Evolutionary conservation across 2,329 filamentous ascomycete species (phyloP), one percentile per base, ranked within the genome.

Genomic region (Xylariales sp.): DNA sequence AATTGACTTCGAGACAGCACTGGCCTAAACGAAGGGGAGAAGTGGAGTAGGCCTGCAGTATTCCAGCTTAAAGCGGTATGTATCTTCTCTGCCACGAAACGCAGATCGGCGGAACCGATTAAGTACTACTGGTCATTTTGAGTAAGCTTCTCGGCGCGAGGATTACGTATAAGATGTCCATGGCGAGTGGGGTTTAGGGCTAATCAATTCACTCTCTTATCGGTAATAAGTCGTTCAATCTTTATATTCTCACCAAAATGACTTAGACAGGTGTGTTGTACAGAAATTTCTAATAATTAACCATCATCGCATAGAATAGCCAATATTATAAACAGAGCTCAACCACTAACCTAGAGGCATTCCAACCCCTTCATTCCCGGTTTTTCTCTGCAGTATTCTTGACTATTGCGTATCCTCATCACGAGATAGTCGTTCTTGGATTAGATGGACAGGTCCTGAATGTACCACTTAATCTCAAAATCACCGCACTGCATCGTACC

Each of bases 1-100:
- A 75, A 82, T 89, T 39, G 81, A 87, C 70, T 74, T 89, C 16
- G 72, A 69, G 62, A 66, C 58, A 10, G 58, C 49, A n/a, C 18
- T 73, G 16, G 65, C 30, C 12, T 73, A 67, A 30, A 23, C 12
- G 9, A 32, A 50, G 34, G n/a, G 28, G 30, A 30, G 16, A 18
- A 48, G 10, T 4, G 8, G 12, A 10, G 30, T n/a, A 34, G 12
- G 49, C 2, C 23, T 9, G 36, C 30, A 10, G 32, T 32, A 32
- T 32, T 45, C 5, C 8, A 5, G 10, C 7, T 5, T 8, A n/a
- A 36, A 45, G 23, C 32, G 2, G 39, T 18, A 9, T 45, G 1
- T 28, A 12, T 10, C 9, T 32, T 32, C 14, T 32, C 10, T 10
- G 3, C 12, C 18, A 32, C 5, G n/a, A 30, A 14, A 9, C 23